Evolutionary conservation across 768 basidiomycete species (phyloP).

Genomic region (Leccinum imitatum): DNA sequence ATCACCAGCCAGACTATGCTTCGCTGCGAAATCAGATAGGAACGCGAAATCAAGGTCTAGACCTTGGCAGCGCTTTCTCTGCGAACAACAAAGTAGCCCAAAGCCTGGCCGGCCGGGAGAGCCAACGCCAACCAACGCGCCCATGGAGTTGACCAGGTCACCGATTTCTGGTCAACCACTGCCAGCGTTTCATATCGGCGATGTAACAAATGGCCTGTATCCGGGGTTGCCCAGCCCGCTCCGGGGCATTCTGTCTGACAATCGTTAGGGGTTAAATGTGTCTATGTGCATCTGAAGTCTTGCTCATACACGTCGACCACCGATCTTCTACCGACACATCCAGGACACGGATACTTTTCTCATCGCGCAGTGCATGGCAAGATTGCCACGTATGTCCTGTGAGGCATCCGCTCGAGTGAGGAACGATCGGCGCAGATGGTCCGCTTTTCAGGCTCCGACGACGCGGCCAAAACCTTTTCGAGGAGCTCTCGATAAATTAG

Average conservation of each 20-base stretch:
- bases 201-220: neutral
- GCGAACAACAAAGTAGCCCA: neutral
- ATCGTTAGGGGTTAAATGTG: neutral
- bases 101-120: neutral
- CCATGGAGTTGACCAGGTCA: neutral
- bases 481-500: too few species aligned
- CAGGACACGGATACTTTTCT: conserved; percentile 9
- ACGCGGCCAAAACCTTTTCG: too few species aligned
- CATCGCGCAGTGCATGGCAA: conserved; percentile 15
- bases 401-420: too few species aligned
- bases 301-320: neutral
- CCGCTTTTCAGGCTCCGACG: too few species aligned
- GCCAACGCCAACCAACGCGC: neutral
- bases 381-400: neutral
- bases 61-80: too few species aligned
- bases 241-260: neutral
- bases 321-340: neutral
- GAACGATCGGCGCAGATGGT: too few species aligned
- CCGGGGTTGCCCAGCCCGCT: neutral
- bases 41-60: too few species aligned
- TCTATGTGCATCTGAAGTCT: neutral
- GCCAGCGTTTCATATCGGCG: neutral
- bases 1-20: neutral
- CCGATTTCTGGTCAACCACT: neutral
- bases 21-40: neutral